Conservation (phyloP, 805 yeast species). For the Ogataea chonburiensis region DNA sequence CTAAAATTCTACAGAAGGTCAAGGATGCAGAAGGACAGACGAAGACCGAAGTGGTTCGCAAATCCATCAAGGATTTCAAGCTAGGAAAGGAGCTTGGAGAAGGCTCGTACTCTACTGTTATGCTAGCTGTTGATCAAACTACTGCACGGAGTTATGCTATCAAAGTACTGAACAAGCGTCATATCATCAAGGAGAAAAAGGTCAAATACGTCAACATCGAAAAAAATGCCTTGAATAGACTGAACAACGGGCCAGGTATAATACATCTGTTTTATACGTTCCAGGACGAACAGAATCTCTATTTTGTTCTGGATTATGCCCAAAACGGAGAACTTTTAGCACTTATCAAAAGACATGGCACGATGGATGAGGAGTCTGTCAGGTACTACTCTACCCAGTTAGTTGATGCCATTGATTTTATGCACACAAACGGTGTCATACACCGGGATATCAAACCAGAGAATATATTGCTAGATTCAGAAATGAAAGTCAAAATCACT, state of each 20-base stretch:
- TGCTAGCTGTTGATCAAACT: constrained; percentile 74
- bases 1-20: constrained; percentile 47
- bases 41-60: constrained; percentile 48
- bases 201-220: constrained; percentile 84
- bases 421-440: constrained; percentile 73
- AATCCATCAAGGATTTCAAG: constrained; percentile 76
- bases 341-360: constrained; percentile 65
- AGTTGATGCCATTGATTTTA: constrained; percentile 66
- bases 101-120: constrained; percentile 94
- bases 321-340: constrained; percentile 74
- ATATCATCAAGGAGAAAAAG: constrained; percentile 76
- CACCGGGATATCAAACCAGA: constrained; percentile 87
- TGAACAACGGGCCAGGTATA: constrained; percentile 60
- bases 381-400: constrained; percentile 71
- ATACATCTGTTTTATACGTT: constrained; percentile 73
- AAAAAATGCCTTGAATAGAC: constrained; percentile 71
- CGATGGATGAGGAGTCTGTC: constrained; percentile 67
- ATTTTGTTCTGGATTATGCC: constrained; percentile 77
- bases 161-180: constrained; percentile 72
- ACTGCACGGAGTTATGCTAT: constrained; percentile 69
- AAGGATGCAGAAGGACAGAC: constrained; percentile 48
- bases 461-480: constrained; percentile 63
- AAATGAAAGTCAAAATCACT: constrained; percentile 64
- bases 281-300: constrained; percentile 71
- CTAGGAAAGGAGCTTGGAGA: constrained; percentile 89